Percentiles rank a stretch among this genome's conserved stretches.
Evolutionary conservation across 176 grass and related monocot species (phyloP).

Genomic region (Thinopyrum elongatum): DNA sequence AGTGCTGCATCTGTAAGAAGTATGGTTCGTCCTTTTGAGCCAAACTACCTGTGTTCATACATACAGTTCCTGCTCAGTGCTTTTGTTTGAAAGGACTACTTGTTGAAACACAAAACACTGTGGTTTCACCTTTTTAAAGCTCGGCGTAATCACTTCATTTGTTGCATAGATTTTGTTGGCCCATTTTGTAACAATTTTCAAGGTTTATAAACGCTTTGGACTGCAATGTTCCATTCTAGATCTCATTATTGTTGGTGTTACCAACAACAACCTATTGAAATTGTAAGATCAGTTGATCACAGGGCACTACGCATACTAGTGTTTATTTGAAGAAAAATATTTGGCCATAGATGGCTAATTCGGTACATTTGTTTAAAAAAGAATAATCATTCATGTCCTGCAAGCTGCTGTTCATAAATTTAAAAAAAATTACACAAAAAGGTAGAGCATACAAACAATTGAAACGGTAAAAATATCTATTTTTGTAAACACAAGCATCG

Average conservation of each 20-base stretch:
- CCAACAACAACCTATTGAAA: neutral
- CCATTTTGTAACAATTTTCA: neutral
- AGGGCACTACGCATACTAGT: neutral
- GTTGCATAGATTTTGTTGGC: neutral
- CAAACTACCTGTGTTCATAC: neutral
- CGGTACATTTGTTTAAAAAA: neutral
- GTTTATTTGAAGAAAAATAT: neutral
- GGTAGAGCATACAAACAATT: too few species aligned
- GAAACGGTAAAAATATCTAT: too few species aligned
- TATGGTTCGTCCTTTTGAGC: neutral
- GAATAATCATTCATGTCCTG: neutral
- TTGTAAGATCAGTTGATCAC: neutral
- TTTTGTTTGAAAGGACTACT: neutral
- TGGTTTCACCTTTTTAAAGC: neutral
- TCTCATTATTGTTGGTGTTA: neutral
- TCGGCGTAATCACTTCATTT: neutral
- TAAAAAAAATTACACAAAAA: too few species aligned
- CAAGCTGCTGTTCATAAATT: too few species aligned
- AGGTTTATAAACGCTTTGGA: neutral
- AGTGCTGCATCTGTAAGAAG: neutral
- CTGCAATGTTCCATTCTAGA: neutral
- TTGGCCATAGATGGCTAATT: neutral
- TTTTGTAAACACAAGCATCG: too few species aligned
- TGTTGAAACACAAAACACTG: neutral
- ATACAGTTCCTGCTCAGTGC: neutral